Percentiles rank a stretch among this genome's conserved stretches.
Conservation (phyloP, 805 yeast species). For the Isabelozyma pseudorhagii region DNA sequence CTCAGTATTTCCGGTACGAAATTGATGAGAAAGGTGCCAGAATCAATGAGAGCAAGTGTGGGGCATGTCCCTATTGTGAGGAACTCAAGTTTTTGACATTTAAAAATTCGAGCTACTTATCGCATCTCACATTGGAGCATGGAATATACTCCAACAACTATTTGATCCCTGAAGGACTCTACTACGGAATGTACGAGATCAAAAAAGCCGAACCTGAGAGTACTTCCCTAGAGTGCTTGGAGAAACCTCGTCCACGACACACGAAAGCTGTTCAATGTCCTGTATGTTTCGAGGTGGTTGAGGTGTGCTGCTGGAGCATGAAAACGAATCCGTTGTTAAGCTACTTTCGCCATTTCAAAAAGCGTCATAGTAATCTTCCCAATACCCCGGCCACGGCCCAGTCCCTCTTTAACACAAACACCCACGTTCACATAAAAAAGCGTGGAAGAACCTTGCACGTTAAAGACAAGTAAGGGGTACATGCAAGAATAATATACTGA, state of each 20-base stretch:
- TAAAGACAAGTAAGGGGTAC: background rate
- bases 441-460: background rate
- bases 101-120: conserved; percentile 30
- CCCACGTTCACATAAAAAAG: background rate
- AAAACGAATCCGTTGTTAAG: conserved; percentile 24
- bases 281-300: conserved; percentile 21
- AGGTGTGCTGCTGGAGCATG: conserved; percentile 26
- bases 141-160: conserved; percentile 30
- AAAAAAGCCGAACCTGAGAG: conserved; percentile 11
- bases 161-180: conserved; percentile 28
- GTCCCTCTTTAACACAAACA: background rate
- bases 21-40: conserved; percentile 15
- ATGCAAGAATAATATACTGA: background rate
- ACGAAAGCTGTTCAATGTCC: conserved; percentile 26
- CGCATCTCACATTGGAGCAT: conserved; percentile 32
- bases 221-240: background rate
- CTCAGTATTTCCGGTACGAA: conserved; percentile 28
- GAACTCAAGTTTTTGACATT: conserved; percentile 25
- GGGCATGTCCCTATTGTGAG: conserved; percentile 31
- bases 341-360: conserved; percentile 28
- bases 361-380: conserved; percentile 9
- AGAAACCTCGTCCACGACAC: conserved; percentile 9
- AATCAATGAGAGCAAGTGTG: conserved; percentile 25
- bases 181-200: conserved; percentile 23
- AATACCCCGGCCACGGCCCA: background rate